Base-by-base conservation (phyloP, 2,329 filamentous ascomycete species). In the Fusarium newnesense region DNA sequence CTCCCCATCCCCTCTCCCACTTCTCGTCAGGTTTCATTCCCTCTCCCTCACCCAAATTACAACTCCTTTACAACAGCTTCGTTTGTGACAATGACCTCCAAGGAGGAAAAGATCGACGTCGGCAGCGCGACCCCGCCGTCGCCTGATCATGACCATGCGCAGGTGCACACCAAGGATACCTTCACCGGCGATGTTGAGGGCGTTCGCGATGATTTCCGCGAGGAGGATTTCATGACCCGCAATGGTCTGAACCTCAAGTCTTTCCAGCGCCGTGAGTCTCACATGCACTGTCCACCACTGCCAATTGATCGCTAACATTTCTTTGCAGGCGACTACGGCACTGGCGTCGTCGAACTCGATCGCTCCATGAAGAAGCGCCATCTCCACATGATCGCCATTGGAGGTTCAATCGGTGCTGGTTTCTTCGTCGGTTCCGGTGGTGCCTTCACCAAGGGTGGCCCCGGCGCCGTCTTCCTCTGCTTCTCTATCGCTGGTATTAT, bases 301-400 rank as follows among this genome's bases (percentile, higher is more conserved):
- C 7, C 42, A 39, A 39, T 24, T 16, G 5, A 26, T 15, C 24
- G 4, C 75, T 77, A 56, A 76, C 71, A 24, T n/a, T 8, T 16
- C 7, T 19, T 8, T 5, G 1, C 26, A 77, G 76, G 76, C 58
- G 76, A 78, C 60, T 78, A 71, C 49, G 76, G 76, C 9, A 76
- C 74, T 34, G 76, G 76, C 15, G 72, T 36, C 26, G 63, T 78
- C 56, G 76, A 85, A 75, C 79, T 86, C 52, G 83, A 86, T 72
- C 82, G 83, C 56, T 79, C 82, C 75, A 87, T 90, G 83, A 87
- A 88, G 83, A 82, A 84, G 58, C 86, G 88, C 72, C 88, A 90
- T 80, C 80, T 90, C 74, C 87, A 90, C 81, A 90, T 90, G 88
- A 90, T 90, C 80, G 87, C 88, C 76, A 89, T 90, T 64, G 88